Evolutionary conservation across 371 early-diverging fungal genomes (phyloP).

Genomic region (Rhizomucor miehei): DNA sequence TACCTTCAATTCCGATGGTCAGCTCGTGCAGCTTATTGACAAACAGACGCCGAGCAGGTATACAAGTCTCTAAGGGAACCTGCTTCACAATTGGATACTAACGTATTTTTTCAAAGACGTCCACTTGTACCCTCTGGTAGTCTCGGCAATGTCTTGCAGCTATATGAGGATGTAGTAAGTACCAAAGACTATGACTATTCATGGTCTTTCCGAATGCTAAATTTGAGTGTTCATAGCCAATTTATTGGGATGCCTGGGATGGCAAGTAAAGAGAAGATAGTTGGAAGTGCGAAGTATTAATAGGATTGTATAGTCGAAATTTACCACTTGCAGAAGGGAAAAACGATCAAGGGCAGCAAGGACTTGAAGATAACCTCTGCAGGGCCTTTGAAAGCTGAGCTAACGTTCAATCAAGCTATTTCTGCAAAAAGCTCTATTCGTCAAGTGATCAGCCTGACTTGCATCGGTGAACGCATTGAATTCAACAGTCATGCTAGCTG

Average conservation of each 20-base stretch:
- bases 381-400: slow-evolving; percentile 51
- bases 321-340: slow-evolving; percentile 44
- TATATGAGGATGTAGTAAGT: slow-evolving; percentile 83
- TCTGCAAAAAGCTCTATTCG: slow-evolving; percentile 61
- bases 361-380: slow-evolving; percentile 29
- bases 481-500: slow-evolving; percentile 87
- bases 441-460: slow-evolving; percentile 74
- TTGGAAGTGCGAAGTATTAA: background rate
- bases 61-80: background rate
- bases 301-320: slow-evolving; percentile 29
- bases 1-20: slow-evolving; percentile 69
- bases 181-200: background rate
- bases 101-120: slow-evolving; percentile 38
- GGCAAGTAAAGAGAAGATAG: slow-evolving; percentile 13
- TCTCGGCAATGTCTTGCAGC: slow-evolving; percentile 75
- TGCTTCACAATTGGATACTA: background rate
- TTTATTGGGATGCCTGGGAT: slow-evolving; percentile 82
- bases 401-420: slow-evolving; percentile 63
- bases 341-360: slow-evolving; percentile 26
- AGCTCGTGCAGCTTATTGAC: slow-evolving; percentile 66
- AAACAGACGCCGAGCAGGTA: slow-evolving; percentile 41
- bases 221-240: slow-evolving; percentile 37
- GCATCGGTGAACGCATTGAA: slow-evolving; percentile 66
- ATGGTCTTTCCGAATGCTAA: background rate
- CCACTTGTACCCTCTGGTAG: slow-evolving; percentile 65